phyloP scores from a whole-genome alignment of 2,329 filamentous ascomycete genomes.

The Ophiostoma montium region DNA sequence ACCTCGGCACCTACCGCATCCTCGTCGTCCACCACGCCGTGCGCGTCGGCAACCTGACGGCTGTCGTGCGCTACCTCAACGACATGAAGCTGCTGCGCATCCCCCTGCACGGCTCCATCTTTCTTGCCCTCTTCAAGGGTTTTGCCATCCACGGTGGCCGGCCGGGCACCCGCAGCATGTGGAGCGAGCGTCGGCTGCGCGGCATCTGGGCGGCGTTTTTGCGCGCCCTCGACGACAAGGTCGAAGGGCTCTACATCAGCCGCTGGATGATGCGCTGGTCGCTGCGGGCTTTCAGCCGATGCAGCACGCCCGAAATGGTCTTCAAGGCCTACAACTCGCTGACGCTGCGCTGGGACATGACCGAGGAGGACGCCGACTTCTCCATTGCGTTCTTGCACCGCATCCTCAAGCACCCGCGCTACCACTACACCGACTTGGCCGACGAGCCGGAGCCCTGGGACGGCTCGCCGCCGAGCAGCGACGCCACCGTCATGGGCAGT shows the following conservation, averaged over 20 bases:
- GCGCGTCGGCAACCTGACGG: constrained; percentile 54
- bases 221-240: constrained; percentile 32
- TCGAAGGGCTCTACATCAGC: constrained; percentile 35
- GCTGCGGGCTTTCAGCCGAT: constrained; percentile 49
- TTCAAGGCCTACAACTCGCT: constrained; percentile 39
- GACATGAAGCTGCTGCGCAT: constrained; percentile 66
- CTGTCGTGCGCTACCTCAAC: constrained; percentile 55
- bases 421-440: neutral
- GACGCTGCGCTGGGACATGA: constrained; percentile 32
- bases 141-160: constrained; percentile 61
- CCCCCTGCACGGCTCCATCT: constrained; percentile 60
- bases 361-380: constrained; percentile 27
- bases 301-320: constrained; percentile 36
- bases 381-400: constrained; percentile 32
- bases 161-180: constrained; percentile 43
- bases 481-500: neutral
- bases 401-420: constrained; percentile 20
- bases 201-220: constrained; percentile 53
- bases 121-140: constrained; percentile 68
- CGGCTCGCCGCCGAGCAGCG: neutral
- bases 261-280: constrained; percentile 48
- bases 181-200: constrained; percentile 57
- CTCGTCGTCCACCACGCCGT: constrained; percentile 63
- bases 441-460: neutral
- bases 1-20: constrained; percentile 66